A percentile compares a stretch with the other conserved stretches of the same genome.
Conservation (phyloP, 2,329 filamentous ascomycete genomes). For the Colletotrichum sp. region DNA sequence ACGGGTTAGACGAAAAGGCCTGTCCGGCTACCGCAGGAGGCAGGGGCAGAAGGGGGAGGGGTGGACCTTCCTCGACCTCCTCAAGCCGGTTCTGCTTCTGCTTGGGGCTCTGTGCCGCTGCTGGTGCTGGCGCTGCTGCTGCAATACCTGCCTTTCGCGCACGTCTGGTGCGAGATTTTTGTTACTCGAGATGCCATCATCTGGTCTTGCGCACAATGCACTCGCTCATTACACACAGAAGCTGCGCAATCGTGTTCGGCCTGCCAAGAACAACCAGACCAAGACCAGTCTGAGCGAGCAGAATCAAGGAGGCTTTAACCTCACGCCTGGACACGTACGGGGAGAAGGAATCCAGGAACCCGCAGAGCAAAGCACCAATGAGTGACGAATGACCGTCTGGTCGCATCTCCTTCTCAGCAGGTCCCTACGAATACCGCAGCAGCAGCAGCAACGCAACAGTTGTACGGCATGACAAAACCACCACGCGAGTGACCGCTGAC, state of each 20-base stretch:
- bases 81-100: background rate
- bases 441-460: background rate
- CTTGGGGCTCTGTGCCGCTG: background rate
- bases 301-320: background rate
- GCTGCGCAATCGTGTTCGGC: conserved; percentile 8
- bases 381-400: background rate
- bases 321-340: background rate
- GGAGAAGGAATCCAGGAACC: background rate
- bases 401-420: background rate
- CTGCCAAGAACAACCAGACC: background rate
- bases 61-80: conserved; percentile 1
- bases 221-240: background rate
- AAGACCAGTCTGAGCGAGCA: conserved; percentile 12
- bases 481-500: conserved; percentile 6
- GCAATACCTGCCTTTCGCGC: background rate
- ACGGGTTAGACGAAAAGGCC: background rate
- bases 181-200: background rate
- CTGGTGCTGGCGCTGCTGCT: background rate
- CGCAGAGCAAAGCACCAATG: background rate
- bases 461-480: background rate
- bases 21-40: background rate
- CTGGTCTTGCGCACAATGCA: background rate
- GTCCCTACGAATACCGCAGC: background rate
- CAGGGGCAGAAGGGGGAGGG: background rate
- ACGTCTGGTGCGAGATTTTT: background rate